Base-by-base conservation (phyloP, 2,329 filamentous ascomycete genomes). In the Cytospora chrysosperma region DNA sequence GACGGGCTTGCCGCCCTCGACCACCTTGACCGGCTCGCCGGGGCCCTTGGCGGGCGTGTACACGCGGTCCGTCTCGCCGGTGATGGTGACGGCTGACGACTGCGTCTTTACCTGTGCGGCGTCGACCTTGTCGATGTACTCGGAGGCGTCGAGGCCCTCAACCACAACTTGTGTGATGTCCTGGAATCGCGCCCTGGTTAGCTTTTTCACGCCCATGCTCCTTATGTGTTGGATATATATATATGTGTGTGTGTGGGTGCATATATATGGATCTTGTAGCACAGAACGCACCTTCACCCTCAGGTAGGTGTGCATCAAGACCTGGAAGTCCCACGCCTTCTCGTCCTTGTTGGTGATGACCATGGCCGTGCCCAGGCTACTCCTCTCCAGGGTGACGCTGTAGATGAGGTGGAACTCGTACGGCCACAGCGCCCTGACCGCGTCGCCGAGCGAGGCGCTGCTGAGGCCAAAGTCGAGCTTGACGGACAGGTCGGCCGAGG, bases 401-500 rank as follows among this genome's bases (percentile, higher is more conserved):
- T 99, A 99, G 62, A 97, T 89, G 58, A 98, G 83, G 5, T 90
- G 90, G 75, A 99, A 99, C 67, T 90, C 87, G 73, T 89, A 90
- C 2, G 91, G 89, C 95, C 95, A 99, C 27, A 88, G 84, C 70
- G 85, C 84, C 73, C 85, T 86, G 69, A 85, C 84, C 51, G 88
- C 84, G 0, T 88, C 86, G 68, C 84, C 85, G 63, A 98, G 81
- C 72, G 88, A 89, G 58, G 85, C 82, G 30, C 87, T 85, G 58
- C 90, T 92, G 40, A 99, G 87, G 30, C 94, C 95, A 76, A 99
- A 98, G 79, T 99, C 95, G 65, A 99, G 88, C 83, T 96, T 97
- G 68, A 98, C 88, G 56, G 88, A 88, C 72, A 87, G 81, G 72
- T 91, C 84, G 67, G 79, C 80, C 53, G 76, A 59, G 13, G 54